Evolutionary conservation across 306 rosid species (phyloP), one percentile per base, ranked within the genome.

Genomic region (Elaeagnus macrophylla): DNA sequence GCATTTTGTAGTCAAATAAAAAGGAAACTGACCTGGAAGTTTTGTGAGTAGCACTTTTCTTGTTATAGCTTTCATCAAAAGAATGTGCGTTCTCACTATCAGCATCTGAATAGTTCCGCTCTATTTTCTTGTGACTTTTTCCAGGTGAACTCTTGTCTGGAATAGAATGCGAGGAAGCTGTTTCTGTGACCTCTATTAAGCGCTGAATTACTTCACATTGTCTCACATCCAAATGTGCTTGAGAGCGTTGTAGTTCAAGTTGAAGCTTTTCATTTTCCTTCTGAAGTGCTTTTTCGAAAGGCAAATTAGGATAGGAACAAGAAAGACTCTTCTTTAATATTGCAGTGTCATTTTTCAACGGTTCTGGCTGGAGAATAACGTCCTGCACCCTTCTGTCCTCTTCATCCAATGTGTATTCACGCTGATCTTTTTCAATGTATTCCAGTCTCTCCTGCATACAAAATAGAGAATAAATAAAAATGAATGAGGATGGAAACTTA

Each of bases 171-270:
- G 73, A 68, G 44, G 83, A 89, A 2, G 82, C 96, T 41, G 81
- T 45, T 73, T 84, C 94, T 9, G 95, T 93, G 61, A 93, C 96
- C 10, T 87, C 94, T 70, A 93, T 48, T 59, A 93, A 77, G 56
- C 79, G 95, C 70, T 87, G 96, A 69, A 93, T 93, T 58, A 93
- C 89, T 77, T 93, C 83, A 70, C 99, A 93, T 72, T 93, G 89
- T 78, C 60, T 66, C 73, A 84, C 77, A 70, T 93, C 96, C 64
- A 73, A 60, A 76, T 71, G 70, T 62, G 84, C 89, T 74, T 87
- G 99, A 1, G 99, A 93, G 17, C 94, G 76, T 48, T 79, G 94
- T 39, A 93, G 84, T 81, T 93, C 99, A 47, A 84, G 70, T 53
- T 82, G 84, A 69, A 93, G 99, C 72, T 87, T 93, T 77, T 93